Conservation (phyloP, 129 eudicot species). For the Glebionis coronaria region DNA sequence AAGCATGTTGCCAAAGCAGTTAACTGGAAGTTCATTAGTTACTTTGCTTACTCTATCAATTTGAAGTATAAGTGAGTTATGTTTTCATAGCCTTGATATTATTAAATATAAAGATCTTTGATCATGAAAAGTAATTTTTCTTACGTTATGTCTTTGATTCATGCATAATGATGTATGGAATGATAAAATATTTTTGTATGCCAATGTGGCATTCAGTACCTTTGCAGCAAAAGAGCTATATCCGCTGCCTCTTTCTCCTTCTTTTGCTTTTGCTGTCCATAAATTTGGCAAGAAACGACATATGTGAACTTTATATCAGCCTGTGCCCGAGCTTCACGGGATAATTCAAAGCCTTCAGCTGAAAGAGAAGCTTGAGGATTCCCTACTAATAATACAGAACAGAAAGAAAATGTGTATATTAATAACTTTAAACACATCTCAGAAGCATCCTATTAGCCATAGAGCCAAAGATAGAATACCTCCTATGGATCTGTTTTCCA, state of each 20-base stretch:
- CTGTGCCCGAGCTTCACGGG: slow-evolving; percentile 95
- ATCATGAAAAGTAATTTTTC: no score
- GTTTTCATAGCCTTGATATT: no score
- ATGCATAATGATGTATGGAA: not conserved
- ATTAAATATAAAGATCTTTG: no score
- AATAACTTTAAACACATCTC: not conserved
- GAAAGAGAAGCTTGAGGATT: slow-evolving; percentile 44
- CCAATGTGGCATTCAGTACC: slow-evolving; percentile 31
- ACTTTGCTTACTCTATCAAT: no score
- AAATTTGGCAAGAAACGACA: slow-evolving; percentile 94
- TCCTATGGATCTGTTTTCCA: slow-evolving; percentile 77
- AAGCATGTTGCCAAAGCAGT: no score
- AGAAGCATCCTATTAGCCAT: slow-evolving; percentile 2
- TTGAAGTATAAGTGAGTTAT: no score
- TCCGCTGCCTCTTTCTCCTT: slow-evolving; percentile 94
- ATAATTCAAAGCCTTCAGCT: slow-evolving; percentile 71
- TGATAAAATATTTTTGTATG: not conserved
- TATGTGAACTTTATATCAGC: slow-evolving; percentile 94
- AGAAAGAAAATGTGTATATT: not conserved
- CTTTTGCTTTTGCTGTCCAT: slow-evolving; percentile 94
- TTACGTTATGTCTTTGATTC: no score
- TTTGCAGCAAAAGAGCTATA: slow-evolving; percentile 80
- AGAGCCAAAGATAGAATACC: slow-evolving; percentile 40
- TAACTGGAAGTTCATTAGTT: no score
- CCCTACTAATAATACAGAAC: slow-evolving; percentile 35